These are phyloP conservation scores for Laetiporus sulphureus DNA, from an alignment of 1,284 basidiomycete species.

Conservation along the genomic window DNA sequence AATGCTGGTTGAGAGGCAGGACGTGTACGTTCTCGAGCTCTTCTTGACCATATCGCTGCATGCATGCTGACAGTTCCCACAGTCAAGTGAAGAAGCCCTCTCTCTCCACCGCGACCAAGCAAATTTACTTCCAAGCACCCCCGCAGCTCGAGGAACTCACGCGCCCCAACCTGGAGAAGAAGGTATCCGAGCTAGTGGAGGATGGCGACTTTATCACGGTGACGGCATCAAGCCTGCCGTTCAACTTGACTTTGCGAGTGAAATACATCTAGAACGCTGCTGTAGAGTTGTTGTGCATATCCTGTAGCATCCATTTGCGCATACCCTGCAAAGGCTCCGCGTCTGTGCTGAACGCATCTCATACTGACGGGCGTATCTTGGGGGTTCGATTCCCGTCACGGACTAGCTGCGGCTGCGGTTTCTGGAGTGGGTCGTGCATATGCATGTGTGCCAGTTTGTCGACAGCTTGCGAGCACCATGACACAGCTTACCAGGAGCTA, in stretches of 20 bases:
- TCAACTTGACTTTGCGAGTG: conserved; percentile 72
- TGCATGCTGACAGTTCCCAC: conserved; percentile 2
- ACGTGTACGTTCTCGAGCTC: conserved; percentile 77
- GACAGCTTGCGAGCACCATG: too few species aligned
- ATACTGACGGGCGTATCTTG: too few species aligned
- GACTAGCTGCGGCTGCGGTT: too few species aligned
- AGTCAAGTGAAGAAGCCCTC: conserved; percentile 95
- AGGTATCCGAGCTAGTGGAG: conserved; percentile 72
- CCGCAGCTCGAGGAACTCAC: conserved; percentile 85
- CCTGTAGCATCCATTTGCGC: too few species aligned
- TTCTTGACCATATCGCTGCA: not conserved
- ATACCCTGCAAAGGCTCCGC: too few species aligned
- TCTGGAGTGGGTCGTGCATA: too few species aligned
- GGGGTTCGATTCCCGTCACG: too few species aligned
- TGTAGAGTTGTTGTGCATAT: too few species aligned
- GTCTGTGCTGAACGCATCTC: too few species aligned
- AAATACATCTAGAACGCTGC: conserved; percentile 38
- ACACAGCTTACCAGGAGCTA: too few species aligned
- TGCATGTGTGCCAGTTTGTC: too few species aligned
- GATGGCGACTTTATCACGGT: conserved; percentile 79
- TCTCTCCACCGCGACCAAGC: conserved; percentile 58
- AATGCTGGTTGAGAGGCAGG: conserved; percentile 75
- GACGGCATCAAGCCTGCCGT: conserved; percentile 84
- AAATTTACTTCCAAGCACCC: conserved; percentile 91
- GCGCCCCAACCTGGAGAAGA: conserved; percentile 83